Conservation (phyloP, 106 monocot species). For the Agapanthus africanus region DNA sequence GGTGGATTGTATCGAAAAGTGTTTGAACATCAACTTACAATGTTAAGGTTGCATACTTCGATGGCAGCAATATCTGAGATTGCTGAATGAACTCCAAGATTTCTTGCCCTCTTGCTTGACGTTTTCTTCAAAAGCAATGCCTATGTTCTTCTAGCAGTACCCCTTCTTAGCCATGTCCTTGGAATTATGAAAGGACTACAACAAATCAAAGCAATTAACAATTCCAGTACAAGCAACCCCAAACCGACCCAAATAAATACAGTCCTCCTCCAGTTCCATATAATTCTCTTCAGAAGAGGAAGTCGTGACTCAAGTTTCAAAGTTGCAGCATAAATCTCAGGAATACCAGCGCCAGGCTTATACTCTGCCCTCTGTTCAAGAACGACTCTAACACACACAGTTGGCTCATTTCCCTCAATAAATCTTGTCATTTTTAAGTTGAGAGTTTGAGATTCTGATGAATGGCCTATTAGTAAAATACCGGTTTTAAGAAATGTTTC, state of each 20-base stretch:
- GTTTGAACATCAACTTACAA: too few relatives aligned
- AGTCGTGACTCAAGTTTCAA: slow-evolving; percentile 60
- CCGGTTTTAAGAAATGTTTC: slow-evolving; percentile 55
- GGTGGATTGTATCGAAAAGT: too few relatives aligned
- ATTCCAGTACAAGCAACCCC: slow-evolving; percentile 46
- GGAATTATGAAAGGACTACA: slow-evolving; percentile 59
- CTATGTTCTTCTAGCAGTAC: neutral
- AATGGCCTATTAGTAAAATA: slow-evolving; percentile 52
- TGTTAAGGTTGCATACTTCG: too few relatives aligned
- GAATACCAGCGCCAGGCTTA: slow-evolving; percentile 58
- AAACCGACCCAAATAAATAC: slow-evolving; percentile 56
- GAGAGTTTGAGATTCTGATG: slow-evolving; percentile 62
- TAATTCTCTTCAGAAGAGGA: slow-evolving; percentile 48
- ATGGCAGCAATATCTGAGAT: too few relatives aligned
- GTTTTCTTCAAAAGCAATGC: neutral
- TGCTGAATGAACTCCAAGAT: too few relatives aligned
- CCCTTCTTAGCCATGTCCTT: slow-evolving; percentile 9
- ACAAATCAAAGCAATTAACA: slow-evolving; percentile 49
- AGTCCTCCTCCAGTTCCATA: slow-evolving; percentile 83
- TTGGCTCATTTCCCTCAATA: slow-evolving; percentile 38
- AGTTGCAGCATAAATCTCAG: slow-evolving; percentile 77
- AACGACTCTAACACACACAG: slow-evolving; percentile 38
- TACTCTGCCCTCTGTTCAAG: slow-evolving; percentile 68
- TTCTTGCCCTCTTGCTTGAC: too few relatives aligned
- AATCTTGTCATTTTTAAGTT: slow-evolving; percentile 53